These are phyloP conservation scores for Hydnomerulius pinastri DNA, from an alignment of 768 basidiomycete genomes.

Conservation along the genomic window DNA sequence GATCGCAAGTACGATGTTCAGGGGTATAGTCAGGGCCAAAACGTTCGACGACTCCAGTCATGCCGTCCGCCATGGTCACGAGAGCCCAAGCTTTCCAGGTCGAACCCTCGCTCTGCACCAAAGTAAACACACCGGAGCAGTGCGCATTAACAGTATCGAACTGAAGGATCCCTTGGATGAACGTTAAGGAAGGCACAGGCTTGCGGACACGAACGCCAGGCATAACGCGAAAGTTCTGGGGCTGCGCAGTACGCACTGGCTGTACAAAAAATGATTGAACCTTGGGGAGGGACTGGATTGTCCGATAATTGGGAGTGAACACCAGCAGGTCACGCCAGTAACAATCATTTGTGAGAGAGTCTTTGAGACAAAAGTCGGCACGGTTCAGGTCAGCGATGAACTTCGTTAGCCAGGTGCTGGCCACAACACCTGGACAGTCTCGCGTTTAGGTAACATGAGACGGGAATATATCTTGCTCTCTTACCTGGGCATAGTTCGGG, in stretches of 20 bases:
- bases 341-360: slow-evolving; percentile 3
- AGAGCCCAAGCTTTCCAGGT: slow-evolving; percentile 8
- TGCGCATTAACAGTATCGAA: slow-evolving; percentile 5
- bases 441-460: background rate
- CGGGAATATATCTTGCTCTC: background rate
- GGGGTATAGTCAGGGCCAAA: too few relatives aligned
- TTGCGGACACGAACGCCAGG: background rate
- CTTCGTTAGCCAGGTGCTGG: background rate
- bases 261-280: slow-evolving; percentile 1
- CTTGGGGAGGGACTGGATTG: slow-evolving; percentile 1
- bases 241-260: background rate
- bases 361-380: background rate
- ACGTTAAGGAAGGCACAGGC: background rate
- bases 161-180: slow-evolving; percentile 7
- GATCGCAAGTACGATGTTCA: too few relatives aligned
- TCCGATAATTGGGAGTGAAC: slow-evolving; percentile 5
- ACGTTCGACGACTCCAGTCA: background rate
- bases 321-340: slow-evolving; percentile 8
- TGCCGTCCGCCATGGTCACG: slow-evolving; percentile 4
- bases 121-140: slow-evolving; percentile 4
- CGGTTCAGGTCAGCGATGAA: background rate
- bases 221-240: background rate
- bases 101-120: background rate
- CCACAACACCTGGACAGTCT: background rate
- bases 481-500: background rate